Conservation (phyloP, 768 basidiomycete species). For the Mycena venus region DNA sequence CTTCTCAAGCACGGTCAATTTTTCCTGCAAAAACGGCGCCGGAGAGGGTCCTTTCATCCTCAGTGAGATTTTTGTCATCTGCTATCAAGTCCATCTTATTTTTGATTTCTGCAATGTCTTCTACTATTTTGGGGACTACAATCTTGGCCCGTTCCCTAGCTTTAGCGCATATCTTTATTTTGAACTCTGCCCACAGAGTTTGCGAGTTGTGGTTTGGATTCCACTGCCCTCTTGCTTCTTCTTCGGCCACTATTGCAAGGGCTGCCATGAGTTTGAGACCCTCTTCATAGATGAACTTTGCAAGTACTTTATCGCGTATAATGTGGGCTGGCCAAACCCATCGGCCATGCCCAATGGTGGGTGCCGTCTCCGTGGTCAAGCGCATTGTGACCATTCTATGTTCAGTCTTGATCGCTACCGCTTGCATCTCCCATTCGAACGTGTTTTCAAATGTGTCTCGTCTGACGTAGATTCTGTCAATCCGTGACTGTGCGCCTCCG, state of each 20-base stretch:
- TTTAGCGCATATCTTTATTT: not conserved
- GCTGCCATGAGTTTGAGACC: not conserved
- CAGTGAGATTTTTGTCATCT: not conserved
- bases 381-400: slow-evolving; percentile 45
- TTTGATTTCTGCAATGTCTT: not conserved
- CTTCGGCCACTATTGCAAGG: not conserved
- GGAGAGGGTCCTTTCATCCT: not conserved
- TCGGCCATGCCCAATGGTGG: too few relatives aligned
- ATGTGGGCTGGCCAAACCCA: too few relatives aligned
- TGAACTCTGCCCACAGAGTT: not conserved
- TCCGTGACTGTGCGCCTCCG: too few relatives aligned
- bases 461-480: not conserved
- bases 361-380: slow-evolving; percentile 32
- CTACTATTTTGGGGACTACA: not conserved
- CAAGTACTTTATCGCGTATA: slow-evolving; percentile 8
- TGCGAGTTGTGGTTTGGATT: not conserved
- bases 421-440: not conserved
- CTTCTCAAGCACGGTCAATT: not conserved
- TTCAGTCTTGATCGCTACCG: slow-evolving; percentile 42
- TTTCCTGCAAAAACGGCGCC: not conserved
- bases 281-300: not conserved
- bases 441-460: not conserved
- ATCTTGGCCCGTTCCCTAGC: not conserved
- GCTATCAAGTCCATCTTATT: not conserved
- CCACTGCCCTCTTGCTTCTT: not conserved